These are phyloP conservation scores for Gossypioides kirkii DNA, from an alignment of 345 rosid species.

Conservation along the genomic window DNA sequence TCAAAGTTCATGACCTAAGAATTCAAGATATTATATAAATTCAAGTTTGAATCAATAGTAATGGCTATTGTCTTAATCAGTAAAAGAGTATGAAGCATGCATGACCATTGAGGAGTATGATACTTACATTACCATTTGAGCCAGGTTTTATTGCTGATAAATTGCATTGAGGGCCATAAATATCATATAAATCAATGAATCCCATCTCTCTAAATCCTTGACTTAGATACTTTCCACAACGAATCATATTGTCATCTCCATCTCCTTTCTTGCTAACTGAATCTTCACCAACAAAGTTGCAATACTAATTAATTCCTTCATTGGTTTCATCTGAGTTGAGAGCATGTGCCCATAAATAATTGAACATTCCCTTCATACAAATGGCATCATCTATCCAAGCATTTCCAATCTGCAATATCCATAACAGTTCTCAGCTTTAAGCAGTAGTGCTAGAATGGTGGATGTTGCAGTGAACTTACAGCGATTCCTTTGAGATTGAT, in stretches of 20 bases:
- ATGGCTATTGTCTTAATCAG: background rate
- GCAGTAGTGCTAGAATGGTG: background rate
- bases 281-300: constrained; percentile 23
- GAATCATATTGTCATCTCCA: background rate
- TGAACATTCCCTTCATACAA: constrained; percentile 21
- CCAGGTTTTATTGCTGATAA: background rate
- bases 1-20: constrained; percentile 32
- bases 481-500: constrained; percentile 54
- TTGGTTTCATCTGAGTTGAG: constrained; percentile 44
- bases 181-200: constrained; percentile 27
- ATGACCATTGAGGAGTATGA: no score
- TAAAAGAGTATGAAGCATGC: background rate
- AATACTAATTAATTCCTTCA: constrained; percentile 25
- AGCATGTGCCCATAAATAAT: constrained; percentile 48
- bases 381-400: constrained; percentile 34
- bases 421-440: background rate
- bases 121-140: constrained; percentile 22
- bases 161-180: constrained; percentile 41
- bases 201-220: constrained; percentile 7
- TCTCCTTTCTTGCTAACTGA: background rate
- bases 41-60: background rate
- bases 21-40: background rate
- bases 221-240: constrained; percentile 8
- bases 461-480: constrained; percentile 21
- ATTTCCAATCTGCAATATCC: constrained; percentile 39